Evolutionary conservation across 371 early-diverging fungal genomes (phyloP).

Genomic region (Haplosporangium sp.): DNA sequence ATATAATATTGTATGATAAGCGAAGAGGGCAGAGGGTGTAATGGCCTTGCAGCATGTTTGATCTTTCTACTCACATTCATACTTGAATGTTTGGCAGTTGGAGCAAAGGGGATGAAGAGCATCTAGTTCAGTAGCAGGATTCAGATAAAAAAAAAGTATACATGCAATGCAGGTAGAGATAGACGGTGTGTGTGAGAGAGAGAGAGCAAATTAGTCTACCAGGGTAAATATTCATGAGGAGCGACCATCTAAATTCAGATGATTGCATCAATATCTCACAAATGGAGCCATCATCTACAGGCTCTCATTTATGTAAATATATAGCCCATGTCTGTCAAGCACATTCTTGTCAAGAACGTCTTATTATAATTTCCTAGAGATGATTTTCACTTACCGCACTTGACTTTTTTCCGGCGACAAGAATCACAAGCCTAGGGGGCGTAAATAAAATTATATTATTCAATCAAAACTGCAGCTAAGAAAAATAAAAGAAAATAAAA

Average conservation of each 20-base stretch:
- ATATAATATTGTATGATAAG: neutral
- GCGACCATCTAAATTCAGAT: too few relatives aligned
- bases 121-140: conserved; percentile 15
- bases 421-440: conserved; percentile 45
- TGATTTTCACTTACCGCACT: conserved; percentile 35
- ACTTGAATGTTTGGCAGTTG: conserved; percentile 53
- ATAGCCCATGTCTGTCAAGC: neutral
- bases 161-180: too few relatives aligned
- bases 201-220: neutral
- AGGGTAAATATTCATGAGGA: neutral
- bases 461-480: too few relatives aligned
- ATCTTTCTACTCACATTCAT: conserved; percentile 39
- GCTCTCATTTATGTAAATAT: neutral
- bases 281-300: neutral
- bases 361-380: neutral
- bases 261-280: neutral
- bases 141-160: neutral
- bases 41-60: neutral
- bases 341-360: neutral
- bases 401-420: conserved; percentile 55
- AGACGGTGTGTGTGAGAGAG: too few relatives aligned
- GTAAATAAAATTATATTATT: too few relatives aligned
- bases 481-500: neutral
- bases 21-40: neutral
- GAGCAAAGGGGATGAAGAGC: conserved; percentile 52